Evolutionary conservation across 2,329 filamentous ascomycete genomes (phyloP).

Genomic region (Paracamarosporium sp.): DNA sequence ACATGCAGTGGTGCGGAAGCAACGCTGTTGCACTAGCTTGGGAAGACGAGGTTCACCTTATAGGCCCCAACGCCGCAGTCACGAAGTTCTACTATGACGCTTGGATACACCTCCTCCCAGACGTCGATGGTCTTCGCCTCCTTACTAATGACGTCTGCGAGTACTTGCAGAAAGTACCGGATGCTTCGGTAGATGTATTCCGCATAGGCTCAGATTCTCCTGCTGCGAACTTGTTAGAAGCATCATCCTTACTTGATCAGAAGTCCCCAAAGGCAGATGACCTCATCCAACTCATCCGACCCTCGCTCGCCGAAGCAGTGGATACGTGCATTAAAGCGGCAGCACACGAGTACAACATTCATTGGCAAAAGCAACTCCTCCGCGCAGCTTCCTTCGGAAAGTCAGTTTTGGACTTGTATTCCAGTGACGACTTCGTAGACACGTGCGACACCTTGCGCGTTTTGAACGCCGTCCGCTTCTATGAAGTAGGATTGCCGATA

Average conservation of each 20-base stretch:
- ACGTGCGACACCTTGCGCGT: slow-evolving; percentile 96
- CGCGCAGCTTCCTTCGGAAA: slow-evolving; percentile 98
- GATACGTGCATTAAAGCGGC: slow-evolving; percentile 93
- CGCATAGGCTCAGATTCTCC: slow-evolving; percentile 85
- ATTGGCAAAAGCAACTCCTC: slow-evolving; percentile 96
- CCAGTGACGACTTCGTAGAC: slow-evolving; percentile 97
- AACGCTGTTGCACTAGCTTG: slow-evolving; percentile 92
- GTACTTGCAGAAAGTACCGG: slow-evolving; percentile 92
- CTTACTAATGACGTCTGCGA: slow-evolving; percentile 96
- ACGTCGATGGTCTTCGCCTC: slow-evolving; percentile 87
- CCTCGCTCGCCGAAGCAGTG: slow-evolving; percentile 88
- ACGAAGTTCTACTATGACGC: slow-evolving; percentile 88
- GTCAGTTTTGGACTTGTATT: slow-evolving; percentile 95
- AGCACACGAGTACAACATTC: slow-evolving; percentile 85
- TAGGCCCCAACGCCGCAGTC: slow-evolving; percentile 81
- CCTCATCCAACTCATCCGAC: slow-evolving; percentile 91
- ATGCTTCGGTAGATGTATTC: slow-evolving; percentile 87
- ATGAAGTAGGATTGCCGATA: slow-evolving; percentile 86
- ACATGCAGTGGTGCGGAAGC: slow-evolving; percentile 95
- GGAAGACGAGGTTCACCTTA: slow-evolving; percentile 96
- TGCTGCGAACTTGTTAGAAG: slow-evolving; percentile 91
- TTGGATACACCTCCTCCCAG: slow-evolving; percentile 85
- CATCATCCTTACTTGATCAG: slow-evolving; percentile 86
- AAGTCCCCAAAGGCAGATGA: slow-evolving; percentile 98
- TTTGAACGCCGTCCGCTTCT: slow-evolving; percentile 89